Base-by-base conservation (phyloP, 1,284 basidiomycete species). In the Marasmius fiardii region DNA sequence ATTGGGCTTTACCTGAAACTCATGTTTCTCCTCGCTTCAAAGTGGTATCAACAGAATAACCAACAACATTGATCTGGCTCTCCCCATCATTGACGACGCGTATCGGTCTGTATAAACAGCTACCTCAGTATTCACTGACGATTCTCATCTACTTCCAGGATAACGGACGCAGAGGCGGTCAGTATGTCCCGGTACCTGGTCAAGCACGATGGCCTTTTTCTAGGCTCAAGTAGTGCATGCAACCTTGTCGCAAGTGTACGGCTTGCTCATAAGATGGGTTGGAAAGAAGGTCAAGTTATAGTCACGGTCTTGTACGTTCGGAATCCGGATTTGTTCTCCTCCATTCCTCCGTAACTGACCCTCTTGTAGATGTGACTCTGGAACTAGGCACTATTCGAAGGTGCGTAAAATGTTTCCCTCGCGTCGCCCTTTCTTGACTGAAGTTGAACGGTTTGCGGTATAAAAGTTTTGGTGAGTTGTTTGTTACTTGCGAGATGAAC, bases 151-250 rank as follows among this genome's bases (percentile, higher is more conserved):
- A 4, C 26, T 35, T 43, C 6, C 63, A 95, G 93, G 54, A 84
- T 96, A 66, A 87, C 90, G 1, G 95, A 97, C 62, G 85, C 80
- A 2, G 95, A 97, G 71, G 94, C 94, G 0, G 92, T 96, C 31
- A 83, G 88, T 16, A 96, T 97, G 93, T 90, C 93, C 0, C 85
- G 94, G 10, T 92, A 93, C 68, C 80, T 97, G 14, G 92, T 95
- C 2, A 74, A 86, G 49, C 77, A 93, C 56, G 97, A 99, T 63
- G 97, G 96, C 0, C 75, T 99, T 10, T 98, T 98, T 73, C 77
- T 99, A 21, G 97, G 97, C 4, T 98, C 94, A 0, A 97, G 93
- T 55, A 95, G 93, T 62, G 96, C 97, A 0, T 97, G 95, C 67
- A 99, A 99, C 68, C 80, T 98, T 33, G 85, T 98, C 14, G 92